These are phyloP conservation scores for Xylaria sp. DNA, from an alignment of 2,329 filamentous ascomycete species.

Conservation along the genomic window DNA sequence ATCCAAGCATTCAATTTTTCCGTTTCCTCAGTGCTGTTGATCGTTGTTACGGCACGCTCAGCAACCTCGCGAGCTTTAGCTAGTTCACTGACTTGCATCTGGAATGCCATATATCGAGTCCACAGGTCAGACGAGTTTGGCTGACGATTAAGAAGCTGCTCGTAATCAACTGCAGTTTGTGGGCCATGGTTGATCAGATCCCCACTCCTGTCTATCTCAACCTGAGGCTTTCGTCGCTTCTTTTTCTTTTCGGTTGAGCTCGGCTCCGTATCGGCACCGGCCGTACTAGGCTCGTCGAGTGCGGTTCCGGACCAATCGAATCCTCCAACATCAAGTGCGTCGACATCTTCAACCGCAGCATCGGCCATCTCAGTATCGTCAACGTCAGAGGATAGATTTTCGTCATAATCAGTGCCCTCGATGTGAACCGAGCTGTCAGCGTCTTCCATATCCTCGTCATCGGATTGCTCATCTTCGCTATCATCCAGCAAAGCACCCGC, in stretches of 20 bases:
- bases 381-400: slow-evolving; percentile 55
- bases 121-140: slow-evolving; percentile 94
- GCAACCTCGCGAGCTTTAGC: slow-evolving; percentile 89
- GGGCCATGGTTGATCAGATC: slow-evolving; percentile 90
- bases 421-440: slow-evolving; percentile 58
- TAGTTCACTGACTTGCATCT: slow-evolving; percentile 90
- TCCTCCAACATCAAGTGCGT: slow-evolving; percentile 76
- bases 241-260: slow-evolving; percentile 65
- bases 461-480: slow-evolving; percentile 53
- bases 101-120: slow-evolving; percentile 99
- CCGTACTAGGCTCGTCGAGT: slow-evolving; percentile 64
- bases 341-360: slow-evolving; percentile 51
- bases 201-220: slow-evolving; percentile 90
- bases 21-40: slow-evolving; percentile 88
- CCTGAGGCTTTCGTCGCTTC: slow-evolving; percentile 79
- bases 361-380: slow-evolving; percentile 59
- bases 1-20: slow-evolving; percentile 98
- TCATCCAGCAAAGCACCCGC: slow-evolving; percentile 56
- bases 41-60: slow-evolving; percentile 89
- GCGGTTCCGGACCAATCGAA: slow-evolving; percentile 88
- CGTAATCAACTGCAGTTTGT: slow-evolving; percentile 90
- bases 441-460: slow-evolving; percentile 60
- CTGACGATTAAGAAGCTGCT: slow-evolving; percentile 89
- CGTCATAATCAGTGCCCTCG: slow-evolving; percentile 56
- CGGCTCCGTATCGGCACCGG: slow-evolving; percentile 62